Evolutionary conservation across 306 rosid species (phyloP).

Genomic region (Arachis stenosperma): DNA sequence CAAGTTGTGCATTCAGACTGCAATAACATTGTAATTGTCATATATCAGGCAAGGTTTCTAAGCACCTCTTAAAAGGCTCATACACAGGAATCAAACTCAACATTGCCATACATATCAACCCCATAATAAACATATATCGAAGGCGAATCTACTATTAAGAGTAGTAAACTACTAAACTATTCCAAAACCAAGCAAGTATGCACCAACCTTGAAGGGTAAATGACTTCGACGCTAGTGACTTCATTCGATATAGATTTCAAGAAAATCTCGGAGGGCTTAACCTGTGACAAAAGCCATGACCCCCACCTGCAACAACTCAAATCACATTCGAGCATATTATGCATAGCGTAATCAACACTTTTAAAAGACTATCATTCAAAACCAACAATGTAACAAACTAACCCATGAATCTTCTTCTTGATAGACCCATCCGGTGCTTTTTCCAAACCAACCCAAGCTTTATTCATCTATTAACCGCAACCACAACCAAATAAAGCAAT

Average conservation of each 20-base stretch:
- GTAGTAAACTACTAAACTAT: no score
- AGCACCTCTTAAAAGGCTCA: no score
- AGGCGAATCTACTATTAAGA: no score
- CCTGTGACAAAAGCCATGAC: slow-evolving; percentile 75
- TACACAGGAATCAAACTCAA: background rate
- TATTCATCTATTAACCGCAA: slow-evolving; percentile 65
- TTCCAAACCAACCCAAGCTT: slow-evolving; percentile 75
- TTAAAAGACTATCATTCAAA: no score
- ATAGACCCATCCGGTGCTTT: slow-evolving; percentile 69
- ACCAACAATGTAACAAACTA: slow-evolving; percentile 9
- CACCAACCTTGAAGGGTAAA: slow-evolving; percentile 85
- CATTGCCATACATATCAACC: no score
- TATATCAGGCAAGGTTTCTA: background rate
- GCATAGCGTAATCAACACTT: no score
- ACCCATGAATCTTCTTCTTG: slow-evolving; percentile 84
- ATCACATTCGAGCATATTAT: background rate
- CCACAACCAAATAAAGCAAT: slow-evolving; percentile 6
- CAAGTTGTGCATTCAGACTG: slow-evolving; percentile 85
- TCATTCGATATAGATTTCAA: slow-evolving; percentile 82
- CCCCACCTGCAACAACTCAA: slow-evolving; percentile 64
- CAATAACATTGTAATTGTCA: slow-evolving; percentile 33
- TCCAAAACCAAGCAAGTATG: background rate
- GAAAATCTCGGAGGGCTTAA: slow-evolving; percentile 89
- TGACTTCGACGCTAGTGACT: slow-evolving; percentile 67
- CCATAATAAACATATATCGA: no score